Evolutionary conservation across 306 rosid species (phyloP), one percentile per base, ranked within the genome.

Genomic region (Mucuna pruriens): DNA sequence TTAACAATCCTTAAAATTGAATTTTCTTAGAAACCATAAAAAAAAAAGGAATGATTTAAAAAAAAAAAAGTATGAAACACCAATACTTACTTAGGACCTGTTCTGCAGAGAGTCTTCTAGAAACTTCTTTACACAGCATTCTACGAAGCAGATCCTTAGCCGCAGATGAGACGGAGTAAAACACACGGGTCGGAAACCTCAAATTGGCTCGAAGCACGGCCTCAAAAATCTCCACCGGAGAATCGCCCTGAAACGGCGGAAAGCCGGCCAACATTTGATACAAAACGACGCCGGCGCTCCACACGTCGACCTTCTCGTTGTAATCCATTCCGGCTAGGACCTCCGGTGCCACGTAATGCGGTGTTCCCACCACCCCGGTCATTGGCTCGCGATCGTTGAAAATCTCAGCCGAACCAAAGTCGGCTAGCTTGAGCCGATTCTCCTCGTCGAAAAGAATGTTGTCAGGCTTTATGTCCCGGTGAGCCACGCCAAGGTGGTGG

Each of bases 201-300:
- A 92, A 20, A 48, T 88, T 92, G 11, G 82, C 88, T 55, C 91
- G 83, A 19, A 84, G 55, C 34, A 92, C 94, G 0, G 92, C 89
- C 31, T 89, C 92, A 61, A 90, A 89, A 52, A 88, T 85, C 83
- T 92, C 95, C 52, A 36, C 88, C 9, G 89, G 85, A 0, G 92
- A 77, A 1, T 90, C 95, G 0, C 95, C 97, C 6, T 72, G 76
- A 71, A 92, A 92, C 10, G 97, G 97, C 10, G 87, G 88, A 67
- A 79, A 76, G 1, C 95, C 97, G 0, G 89, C 87, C 66, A 92
- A 65, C 91, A 92, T 86, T 23, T 84, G 72, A 79, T 90, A 92
- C 83, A 92, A 78, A 71, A 92, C 90, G n/a, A 92, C 97, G 9
- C 97, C 95, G 38, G 88, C 86, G 66, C 97, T 90, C 97, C 97